Evolutionary conservation across 257 asterid genomes (phyloP).

Genomic region (Forsythia suspensa): DNA sequence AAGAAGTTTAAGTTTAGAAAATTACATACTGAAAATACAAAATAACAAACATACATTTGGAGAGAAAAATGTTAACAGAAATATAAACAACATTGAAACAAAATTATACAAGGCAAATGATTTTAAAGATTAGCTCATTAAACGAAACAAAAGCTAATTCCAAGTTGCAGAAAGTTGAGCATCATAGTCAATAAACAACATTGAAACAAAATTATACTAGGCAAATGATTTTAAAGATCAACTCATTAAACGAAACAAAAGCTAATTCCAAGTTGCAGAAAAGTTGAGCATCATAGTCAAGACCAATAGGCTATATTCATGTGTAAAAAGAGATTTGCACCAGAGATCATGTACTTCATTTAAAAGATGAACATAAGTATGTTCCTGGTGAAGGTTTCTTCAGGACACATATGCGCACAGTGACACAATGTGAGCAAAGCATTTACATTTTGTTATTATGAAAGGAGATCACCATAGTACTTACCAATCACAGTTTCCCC

Average conservation of each 20-base stretch:
- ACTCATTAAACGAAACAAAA: background rate
- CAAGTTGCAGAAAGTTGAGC: background rate
- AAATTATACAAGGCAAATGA: background rate
- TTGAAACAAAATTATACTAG: background rate
- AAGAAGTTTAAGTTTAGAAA: constrained; percentile 14
- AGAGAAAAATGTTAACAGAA: background rate
- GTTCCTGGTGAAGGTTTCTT: background rate
- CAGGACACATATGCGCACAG: background rate
- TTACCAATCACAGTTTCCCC: constrained; percentile 53
- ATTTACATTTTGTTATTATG: background rate
- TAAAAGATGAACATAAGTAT: background rate
- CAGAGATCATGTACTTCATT: background rate
- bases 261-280: background rate
- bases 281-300: background rate
- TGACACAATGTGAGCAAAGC: background rate
- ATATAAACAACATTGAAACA: background rate
- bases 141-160: background rate
- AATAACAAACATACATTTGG: background rate
- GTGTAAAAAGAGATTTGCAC: background rate
- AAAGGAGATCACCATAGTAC: constrained; percentile 19
- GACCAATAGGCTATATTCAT: background rate
- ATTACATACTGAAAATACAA: background rate
- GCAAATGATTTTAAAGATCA: background rate
- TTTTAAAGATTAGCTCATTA: background rate
- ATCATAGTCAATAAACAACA: background rate